phyloP scores from a whole-genome alignment of 2,329 filamentous ascomycete genomes.

The Cercospora nicotianae region DNA sequence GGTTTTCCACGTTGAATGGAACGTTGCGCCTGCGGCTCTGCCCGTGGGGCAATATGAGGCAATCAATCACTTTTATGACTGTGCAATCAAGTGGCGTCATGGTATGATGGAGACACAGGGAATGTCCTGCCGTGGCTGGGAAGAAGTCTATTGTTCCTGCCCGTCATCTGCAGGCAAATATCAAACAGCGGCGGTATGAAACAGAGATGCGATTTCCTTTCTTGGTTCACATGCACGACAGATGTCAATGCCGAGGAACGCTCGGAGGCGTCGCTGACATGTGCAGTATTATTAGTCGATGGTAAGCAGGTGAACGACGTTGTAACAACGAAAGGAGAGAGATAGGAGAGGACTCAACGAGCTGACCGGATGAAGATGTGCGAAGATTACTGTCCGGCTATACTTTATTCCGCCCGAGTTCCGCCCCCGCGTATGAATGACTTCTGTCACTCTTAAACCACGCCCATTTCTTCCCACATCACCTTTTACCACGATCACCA shows the following conservation, averaged over 20 bases:
- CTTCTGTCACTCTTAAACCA: neutral
- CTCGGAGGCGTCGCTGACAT: neutral
- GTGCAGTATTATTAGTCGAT: neutral
- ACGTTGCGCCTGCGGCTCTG: neutral
- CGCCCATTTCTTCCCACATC: neutral
- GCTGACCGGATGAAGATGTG: neutral
- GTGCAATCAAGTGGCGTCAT: neutral
- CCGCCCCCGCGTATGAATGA: neutral
- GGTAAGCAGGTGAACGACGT: constrained; percentile 4
- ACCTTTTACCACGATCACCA: neutral
- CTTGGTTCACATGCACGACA: neutral
- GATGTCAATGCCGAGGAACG: neutral
- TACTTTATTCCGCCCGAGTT: neutral
- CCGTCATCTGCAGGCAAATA: neutral
- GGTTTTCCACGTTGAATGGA: neutral
- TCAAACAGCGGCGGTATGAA: neutral
- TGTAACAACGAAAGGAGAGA: neutral
- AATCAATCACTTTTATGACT: neutral
- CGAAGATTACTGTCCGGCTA: neutral
- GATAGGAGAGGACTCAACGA: neutral
- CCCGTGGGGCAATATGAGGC: neutral
- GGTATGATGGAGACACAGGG: neutral
- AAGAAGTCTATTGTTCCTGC: neutral
- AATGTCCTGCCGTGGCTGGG: neutral
- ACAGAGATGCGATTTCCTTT: neutral